A percentile compares a stretch with the other conserved stretches of the same genome.
Conservation (phyloP, 2,329 filamentous ascomycete species). For the Verticillium nubilum region DNA sequence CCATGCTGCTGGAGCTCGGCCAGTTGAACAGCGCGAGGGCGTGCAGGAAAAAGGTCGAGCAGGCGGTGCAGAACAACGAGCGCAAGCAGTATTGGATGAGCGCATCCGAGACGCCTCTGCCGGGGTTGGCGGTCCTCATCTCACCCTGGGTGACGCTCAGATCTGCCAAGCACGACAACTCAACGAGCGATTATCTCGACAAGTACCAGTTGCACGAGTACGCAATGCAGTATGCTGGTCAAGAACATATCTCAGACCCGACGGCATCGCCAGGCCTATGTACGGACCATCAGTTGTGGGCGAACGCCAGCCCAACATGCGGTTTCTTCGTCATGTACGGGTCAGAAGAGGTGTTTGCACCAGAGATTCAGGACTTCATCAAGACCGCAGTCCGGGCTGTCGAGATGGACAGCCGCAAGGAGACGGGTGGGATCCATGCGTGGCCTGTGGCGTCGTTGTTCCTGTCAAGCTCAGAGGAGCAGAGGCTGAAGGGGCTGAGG, state of each 20-base stretch:
- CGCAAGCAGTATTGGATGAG: conserved; percentile 6
- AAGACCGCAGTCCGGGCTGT: conserved; percentile 47
- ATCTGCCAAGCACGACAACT: conserved; percentile 62
- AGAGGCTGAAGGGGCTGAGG: conserved; percentile 47
- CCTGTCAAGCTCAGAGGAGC: conserved; percentile 40
- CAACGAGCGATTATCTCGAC: conserved; percentile 70
- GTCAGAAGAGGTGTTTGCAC: conserved; percentile 70
- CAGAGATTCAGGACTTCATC: conserved; percentile 61
- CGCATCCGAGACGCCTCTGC: conserved; percentile 18
- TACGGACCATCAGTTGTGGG: conserved; percentile 61
- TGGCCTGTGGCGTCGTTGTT: conserved; percentile 73
- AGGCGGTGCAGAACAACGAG: conserved; percentile 4
- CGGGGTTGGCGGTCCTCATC: conserved; percentile 61
- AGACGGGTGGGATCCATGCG: conserved; percentile 67
- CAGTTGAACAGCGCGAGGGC: conserved; percentile 21
- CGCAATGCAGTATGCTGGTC: conserved; percentile 62
- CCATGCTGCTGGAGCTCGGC: conserved; percentile 64
- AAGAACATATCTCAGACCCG: conserved; percentile 26
- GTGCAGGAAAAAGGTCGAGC: conserved; percentile 4
- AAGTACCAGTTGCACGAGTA: conserved; percentile 61
- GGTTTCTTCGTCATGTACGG: conserved; percentile 71
- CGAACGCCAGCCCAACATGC: conserved; percentile 54
- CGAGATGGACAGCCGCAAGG: conserved; percentile 51
- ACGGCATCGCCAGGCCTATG: conserved; percentile 64
- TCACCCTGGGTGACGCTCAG: conserved; percentile 77